Base-by-base conservation (phyloP, 805 yeast genomes). In the Metschnikowia gelsemii region DNA sequence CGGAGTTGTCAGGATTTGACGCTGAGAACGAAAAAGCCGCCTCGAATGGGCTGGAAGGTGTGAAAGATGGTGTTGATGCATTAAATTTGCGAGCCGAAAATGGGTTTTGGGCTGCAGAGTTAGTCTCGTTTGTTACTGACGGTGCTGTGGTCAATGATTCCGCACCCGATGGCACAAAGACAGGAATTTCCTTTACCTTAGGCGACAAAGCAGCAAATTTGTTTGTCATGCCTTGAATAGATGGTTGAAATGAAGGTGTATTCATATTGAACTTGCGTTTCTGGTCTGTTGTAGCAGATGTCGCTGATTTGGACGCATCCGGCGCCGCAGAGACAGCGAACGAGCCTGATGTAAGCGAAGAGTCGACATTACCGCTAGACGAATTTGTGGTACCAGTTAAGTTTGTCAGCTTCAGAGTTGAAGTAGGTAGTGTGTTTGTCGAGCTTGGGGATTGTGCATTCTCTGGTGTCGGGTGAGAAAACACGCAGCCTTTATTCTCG, bases 401-500 rank as follows among this genome's bases (percentile, higher is more conserved):
- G 9, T 23, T 37, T 8, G 35, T 32, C 8, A 32, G 32, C 16
- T 26, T 31, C 17, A 34, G 23, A 8, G 42, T 35, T 24, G 37
- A 16, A 8, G 40, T 24, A 16, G 40, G 22, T 26, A 34, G 37
- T 8, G 42, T 31, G 22, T 37, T 40, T 36, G 40, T 26, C 32
- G 37, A 16, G 40, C 31, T 23, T 25, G 43, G 28, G 27, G 37
- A 33, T 37, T 36, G 25, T 34, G 36, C 21, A 57, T 34, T 28
- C 12, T 35, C 34, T 11, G 41, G 32, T 14, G 32, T 27, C 58
- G 63, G 44, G 76, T 84, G 59, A 37, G 78, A 80, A 58, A 87
- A 88, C 2, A 82, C 84, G 58, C 96, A 88, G 8, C 96, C 96
- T 55, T 87, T 87, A 51, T 84, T 84, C 54, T 86, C 89, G 64